A percentile compares a stretch with the other conserved stretches of the same genome.
Conservation (phyloP, 2,329 filamentous ascomycete species). For the Xylariomycetidae sp. region DNA sequence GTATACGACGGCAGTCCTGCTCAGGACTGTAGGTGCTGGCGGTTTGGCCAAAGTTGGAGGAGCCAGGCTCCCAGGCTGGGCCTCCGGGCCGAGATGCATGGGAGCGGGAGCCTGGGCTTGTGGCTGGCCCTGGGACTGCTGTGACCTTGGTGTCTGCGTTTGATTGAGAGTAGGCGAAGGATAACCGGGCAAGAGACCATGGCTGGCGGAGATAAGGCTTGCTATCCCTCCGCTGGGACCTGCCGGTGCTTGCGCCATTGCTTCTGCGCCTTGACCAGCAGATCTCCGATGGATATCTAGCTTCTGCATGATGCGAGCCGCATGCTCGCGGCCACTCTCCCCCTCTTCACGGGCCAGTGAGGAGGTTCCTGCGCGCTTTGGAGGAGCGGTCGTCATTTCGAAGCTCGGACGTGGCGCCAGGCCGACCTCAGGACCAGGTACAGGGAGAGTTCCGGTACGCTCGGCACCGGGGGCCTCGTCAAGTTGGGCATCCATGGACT, state of each 20-base stretch:
- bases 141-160: conserved; percentile 20
- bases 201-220: conserved; percentile 77
- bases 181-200: conserved; percentile 66
- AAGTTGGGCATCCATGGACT: conserved; percentile 60
- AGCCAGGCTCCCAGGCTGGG: conserved; percentile 59
- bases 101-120: conserved; percentile 29
- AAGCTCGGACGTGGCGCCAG: conserved; percentile 60
- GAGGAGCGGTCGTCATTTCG: conserved; percentile 50
- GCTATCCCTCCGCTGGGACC: conserved; percentile 63
- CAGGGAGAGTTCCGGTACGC: conserved; percentile 56
- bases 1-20: conserved; percentile 75
- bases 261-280: conserved; percentile 45
- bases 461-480: conserved; percentile 41
- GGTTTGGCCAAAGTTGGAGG: conserved; percentile 78
- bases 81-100: conserved; percentile 36
- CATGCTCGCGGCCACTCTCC: conserved; percentile 73
- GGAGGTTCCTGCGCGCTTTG: conserved; percentile 52
- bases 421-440: conserved; percentile 55
- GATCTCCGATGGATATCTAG: conserved; percentile 82
- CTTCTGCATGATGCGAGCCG: conserved; percentile 85
- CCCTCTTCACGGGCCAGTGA: conserved; percentile 60
- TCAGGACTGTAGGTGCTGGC: conserved; percentile 78
- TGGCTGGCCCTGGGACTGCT: too few species aligned
- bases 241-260: conserved; percentile 33
- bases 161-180: conserved; percentile 22